A percentile compares a stretch with the other conserved stretches of the same genome.
Evolutionary conservation across 345 rosid genomes (phyloP).

Genomic region (Geranium rotundifolium): DNA sequence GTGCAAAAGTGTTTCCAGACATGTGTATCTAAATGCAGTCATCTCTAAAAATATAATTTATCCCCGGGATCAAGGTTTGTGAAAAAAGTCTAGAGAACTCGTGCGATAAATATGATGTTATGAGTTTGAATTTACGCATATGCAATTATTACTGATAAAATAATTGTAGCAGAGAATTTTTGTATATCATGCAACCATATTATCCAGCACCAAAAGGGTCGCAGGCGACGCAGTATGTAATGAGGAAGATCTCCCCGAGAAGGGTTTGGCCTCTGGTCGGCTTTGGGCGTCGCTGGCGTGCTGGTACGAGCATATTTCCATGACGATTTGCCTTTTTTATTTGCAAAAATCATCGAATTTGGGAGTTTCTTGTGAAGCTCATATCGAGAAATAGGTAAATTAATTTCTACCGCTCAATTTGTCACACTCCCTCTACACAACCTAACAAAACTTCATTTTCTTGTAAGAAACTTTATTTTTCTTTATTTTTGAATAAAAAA

Average conservation of each 20-base stretch:
- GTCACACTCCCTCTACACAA: too few species aligned
- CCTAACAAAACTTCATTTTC: too few species aligned
- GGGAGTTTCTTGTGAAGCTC: conserved; percentile 73
- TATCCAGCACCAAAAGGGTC: conserved; percentile 69
- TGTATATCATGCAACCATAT: conserved; percentile 51
- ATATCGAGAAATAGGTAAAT: conserved; percentile 84
- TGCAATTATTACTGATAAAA: not conserved
- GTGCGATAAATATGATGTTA: too few species aligned
- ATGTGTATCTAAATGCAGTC: too few species aligned
- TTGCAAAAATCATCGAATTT: conserved; percentile 80
- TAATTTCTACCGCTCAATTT: too few species aligned
- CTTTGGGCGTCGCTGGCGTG: conserved; percentile 81
- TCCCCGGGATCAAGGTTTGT: too few species aligned
- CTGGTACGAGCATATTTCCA: conserved; percentile 91
- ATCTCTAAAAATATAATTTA: too few species aligned
- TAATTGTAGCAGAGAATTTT: too few species aligned
- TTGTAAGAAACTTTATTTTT: too few species aligned
- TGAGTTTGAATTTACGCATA: not conserved
- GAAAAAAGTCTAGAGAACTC: too few species aligned
- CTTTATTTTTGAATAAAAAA: too few species aligned
- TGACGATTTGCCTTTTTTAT: conserved; percentile 75
- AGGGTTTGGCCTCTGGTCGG: conserved; percentile 82
- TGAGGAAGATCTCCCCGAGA: conserved; percentile 74
- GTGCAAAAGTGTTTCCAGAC: too few species aligned
- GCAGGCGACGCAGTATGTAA: conserved; percentile 60